Conservation (phyloP, 1,284 basidiomycete species). For the Heimioporus retisporus region DNA sequence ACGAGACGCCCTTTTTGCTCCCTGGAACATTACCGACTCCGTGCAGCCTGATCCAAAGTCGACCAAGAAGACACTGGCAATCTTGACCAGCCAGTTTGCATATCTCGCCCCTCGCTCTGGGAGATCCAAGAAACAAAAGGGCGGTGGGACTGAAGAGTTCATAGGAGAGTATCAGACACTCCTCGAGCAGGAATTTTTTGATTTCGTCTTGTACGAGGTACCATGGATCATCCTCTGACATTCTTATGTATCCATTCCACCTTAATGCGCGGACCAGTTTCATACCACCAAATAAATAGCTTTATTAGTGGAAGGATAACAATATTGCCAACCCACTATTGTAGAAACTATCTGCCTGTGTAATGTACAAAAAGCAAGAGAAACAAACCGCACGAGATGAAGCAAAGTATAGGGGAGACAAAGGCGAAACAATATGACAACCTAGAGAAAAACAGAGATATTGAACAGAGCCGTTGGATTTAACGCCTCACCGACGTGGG, state of each 20-base stretch:
- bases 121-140: conserved; percentile 51
- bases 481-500: conserved; percentile 10
- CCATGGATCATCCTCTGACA: conserved; percentile 78
- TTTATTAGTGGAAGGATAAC: conserved; percentile 60
- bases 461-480: conserved; percentile 19
- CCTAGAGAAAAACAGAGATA: conserved; percentile 26
- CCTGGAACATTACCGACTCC: conserved; percentile 5
- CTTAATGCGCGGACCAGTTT: not conserved
- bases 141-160: conserved; percentile 69
- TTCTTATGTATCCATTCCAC: conserved; percentile 3
- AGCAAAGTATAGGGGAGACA: conserved; percentile 32
- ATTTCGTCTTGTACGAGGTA: conserved; percentile 92
- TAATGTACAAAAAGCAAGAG: conserved; percentile 47
- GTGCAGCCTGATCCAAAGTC: conserved; percentile 88
- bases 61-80: conserved; percentile 82
- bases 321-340: conserved; percentile 62
- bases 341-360: conserved; percentile 55
- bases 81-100: conserved; percentile 82
- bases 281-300: conserved; percentile 34
- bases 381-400: conserved; percentile 30
- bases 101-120: conserved; percentile 79
- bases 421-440: conserved; percentile 35
- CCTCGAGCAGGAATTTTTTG: conserved; percentile 95
- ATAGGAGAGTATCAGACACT: conserved; percentile 91
- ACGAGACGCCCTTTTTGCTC: conserved; percentile 24